Evolutionary conservation across 2,329 filamentous ascomycete species (phyloP).

Genomic region (Chrysoporthe puriensis): DNA sequence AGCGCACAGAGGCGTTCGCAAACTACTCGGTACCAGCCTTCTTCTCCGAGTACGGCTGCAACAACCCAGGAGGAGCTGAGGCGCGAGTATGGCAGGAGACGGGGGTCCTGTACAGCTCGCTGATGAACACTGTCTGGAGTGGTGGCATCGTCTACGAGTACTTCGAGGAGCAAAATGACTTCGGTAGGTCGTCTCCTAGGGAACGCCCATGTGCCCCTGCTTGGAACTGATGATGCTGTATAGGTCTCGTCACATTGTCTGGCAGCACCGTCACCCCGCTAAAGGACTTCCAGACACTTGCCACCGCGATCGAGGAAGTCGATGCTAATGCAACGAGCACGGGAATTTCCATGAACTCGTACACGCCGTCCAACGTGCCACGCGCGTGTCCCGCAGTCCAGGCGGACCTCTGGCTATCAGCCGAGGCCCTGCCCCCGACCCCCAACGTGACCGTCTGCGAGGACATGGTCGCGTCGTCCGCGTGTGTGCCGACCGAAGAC

Average conservation of each 20-base stretch:
- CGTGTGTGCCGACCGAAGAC: constrained; percentile 64
- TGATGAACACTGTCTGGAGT: constrained; percentile 88
- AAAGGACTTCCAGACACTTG: constrained; percentile 51
- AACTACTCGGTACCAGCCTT: constrained; percentile 93
- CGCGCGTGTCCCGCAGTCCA: constrained; percentile 71
- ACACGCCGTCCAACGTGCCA: constrained; percentile 72
- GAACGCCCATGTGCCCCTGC: constrained; percentile 28
- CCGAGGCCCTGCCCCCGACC: constrained; percentile 73
- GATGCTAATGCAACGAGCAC: constrained; percentile 68
- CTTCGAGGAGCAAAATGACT: constrained; percentile 83
- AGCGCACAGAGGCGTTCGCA: constrained; percentile 81
- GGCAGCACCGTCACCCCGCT: constrained; percentile 56
- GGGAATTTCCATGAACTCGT: constrained; percentile 66
- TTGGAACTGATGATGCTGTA: constrained; percentile 30
- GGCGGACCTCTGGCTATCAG: constrained; percentile 67
- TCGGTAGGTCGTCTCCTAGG: constrained; percentile 6
- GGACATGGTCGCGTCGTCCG: constrained; percentile 79
- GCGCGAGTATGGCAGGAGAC: constrained; percentile 86
- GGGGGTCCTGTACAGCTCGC: constrained; percentile 71
- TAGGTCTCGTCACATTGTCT: constrained; percentile 67
- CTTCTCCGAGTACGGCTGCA: constrained; percentile 99
- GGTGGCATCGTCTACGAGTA: constrained; percentile 99
- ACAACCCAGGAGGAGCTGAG: constrained; percentile 60
- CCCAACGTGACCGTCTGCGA: constrained; percentile 79
- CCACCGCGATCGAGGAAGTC: constrained; percentile 75